Conservation (phyloP, 2,329 filamentous ascomycete genomes). For the Alternaria ventricosa region DNA sequence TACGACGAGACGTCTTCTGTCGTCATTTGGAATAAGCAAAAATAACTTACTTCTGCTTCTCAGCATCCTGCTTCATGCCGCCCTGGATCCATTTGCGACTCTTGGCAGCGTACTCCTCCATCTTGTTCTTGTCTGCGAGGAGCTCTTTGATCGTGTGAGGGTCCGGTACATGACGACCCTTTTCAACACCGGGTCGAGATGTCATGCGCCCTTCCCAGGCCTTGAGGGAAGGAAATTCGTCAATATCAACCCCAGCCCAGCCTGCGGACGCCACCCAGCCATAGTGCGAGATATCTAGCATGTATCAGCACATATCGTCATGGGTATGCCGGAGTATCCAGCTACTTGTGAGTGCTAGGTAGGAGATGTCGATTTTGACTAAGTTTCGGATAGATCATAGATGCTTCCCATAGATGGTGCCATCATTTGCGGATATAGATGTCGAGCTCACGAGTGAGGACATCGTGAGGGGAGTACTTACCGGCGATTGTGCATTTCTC, state of each 20-base stretch:
- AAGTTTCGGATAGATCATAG: neutral
- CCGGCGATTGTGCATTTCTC: conserved; percentile 65
- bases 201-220: conserved; percentile 77
- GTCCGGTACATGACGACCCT: conserved; percentile 75
- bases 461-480: conserved; percentile 10
- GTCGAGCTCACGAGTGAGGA: neutral
- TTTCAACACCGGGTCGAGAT: conserved; percentile 73
- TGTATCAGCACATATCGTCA: conserved; percentile 5
- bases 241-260: conserved; percentile 71
- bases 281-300: conserved; percentile 74
- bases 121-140: conserved; percentile 62
- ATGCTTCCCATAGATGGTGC: neutral
- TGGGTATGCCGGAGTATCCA: neutral
- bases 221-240: conserved; percentile 77
- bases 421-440: neutral
- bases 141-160: conserved; percentile 68
- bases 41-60: conserved; percentile 40
- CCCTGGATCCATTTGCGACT: conserved; percentile 70
- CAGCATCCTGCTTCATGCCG: conserved; percentile 70
- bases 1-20: neutral
- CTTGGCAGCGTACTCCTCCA: conserved; percentile 62
- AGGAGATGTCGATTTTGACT: neutral
- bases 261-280: conserved; percentile 72
- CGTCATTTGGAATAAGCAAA: neutral
- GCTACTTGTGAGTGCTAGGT: neutral